Conservation (phyloP, 2,329 filamentous ascomycete species). For the Bisporella sp. region DNA sequence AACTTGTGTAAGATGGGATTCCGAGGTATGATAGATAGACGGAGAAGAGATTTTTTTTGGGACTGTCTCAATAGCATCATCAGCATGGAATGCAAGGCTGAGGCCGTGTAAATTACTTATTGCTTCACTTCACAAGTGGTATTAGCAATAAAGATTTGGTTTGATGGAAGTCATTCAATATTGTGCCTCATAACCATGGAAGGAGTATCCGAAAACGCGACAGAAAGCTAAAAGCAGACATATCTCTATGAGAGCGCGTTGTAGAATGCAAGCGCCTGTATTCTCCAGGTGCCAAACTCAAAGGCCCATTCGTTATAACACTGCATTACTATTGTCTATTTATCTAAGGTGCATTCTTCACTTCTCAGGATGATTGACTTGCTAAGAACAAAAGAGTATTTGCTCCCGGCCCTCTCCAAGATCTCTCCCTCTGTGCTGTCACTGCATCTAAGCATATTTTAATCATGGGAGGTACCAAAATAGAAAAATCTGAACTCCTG, state of each 20-base stretch:
- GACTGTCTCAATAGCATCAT: conserved; percentile 24
- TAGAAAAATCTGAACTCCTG: no score
- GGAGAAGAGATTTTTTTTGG: conserved; percentile 14
- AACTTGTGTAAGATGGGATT: conserved; percentile 21
- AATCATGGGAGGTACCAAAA: no score
- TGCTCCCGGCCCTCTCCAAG: no score
- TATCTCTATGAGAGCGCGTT: background rate
- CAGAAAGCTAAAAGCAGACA: background rate
- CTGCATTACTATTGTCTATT: background rate
- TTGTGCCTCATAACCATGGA: background rate
- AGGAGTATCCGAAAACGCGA: background rate
- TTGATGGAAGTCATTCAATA: background rate
- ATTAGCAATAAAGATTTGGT: conserved; percentile 16
- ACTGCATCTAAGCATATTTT: no score
- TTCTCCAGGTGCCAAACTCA: background rate
- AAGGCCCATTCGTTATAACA: background rate
- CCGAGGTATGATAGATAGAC: conserved; percentile 2
- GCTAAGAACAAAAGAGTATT: no score
- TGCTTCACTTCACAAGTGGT: conserved; percentile 21
- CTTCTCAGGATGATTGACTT: no score
- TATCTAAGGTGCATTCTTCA: no score
- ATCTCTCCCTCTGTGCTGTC: no score
- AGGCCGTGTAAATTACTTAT: conserved; percentile 6
- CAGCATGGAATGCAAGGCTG: no score
- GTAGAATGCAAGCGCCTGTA: background rate